phyloP scores from a whole-genome alignment of 305 asterid species.

The Solanum hybrid region DNA sequence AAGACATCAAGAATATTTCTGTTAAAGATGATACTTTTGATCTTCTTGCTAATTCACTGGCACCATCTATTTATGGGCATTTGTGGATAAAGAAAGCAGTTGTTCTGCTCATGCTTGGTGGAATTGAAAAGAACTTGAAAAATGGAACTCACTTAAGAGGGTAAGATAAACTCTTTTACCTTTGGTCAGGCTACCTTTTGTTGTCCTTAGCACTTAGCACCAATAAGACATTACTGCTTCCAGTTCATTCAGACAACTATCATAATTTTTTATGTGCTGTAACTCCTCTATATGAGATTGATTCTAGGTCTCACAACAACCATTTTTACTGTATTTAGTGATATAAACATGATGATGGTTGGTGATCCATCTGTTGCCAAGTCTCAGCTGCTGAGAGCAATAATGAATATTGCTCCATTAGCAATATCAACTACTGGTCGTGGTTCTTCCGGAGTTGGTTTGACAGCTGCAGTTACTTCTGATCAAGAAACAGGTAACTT shows the following conservation, averaged over 20 bases:
- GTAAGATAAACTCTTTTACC: constrained; percentile 31
- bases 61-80: constrained; percentile 96
- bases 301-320: not conserved
- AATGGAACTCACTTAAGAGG: constrained; percentile 97
- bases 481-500: constrained; percentile 91
- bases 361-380: constrained; percentile 99
- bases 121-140: constrained; percentile 86
- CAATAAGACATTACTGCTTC: not conserved
- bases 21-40: constrained; percentile 69
- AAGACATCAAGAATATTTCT: constrained; percentile 60
- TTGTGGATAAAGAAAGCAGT: constrained; percentile 93
- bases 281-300: not conserved
- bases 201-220: not conserved
- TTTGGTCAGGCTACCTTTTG: not conserved
- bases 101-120: constrained; percentile 90
- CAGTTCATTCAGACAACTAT: not conserved
- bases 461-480: constrained; percentile 98
- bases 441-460: constrained; percentile 98
- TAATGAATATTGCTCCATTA: constrained; percentile 92
- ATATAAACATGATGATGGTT: constrained; percentile 99
- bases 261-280: not conserved
- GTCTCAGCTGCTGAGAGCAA: constrained; percentile 94
- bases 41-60: constrained; percentile 83
- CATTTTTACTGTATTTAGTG: constrained; percentile 38
- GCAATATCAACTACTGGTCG: constrained; percentile 98